Evolutionary conservation across 2,329 filamentous ascomycete genomes (phyloP).

Genomic region (Elsinoe necatrix): DNA sequence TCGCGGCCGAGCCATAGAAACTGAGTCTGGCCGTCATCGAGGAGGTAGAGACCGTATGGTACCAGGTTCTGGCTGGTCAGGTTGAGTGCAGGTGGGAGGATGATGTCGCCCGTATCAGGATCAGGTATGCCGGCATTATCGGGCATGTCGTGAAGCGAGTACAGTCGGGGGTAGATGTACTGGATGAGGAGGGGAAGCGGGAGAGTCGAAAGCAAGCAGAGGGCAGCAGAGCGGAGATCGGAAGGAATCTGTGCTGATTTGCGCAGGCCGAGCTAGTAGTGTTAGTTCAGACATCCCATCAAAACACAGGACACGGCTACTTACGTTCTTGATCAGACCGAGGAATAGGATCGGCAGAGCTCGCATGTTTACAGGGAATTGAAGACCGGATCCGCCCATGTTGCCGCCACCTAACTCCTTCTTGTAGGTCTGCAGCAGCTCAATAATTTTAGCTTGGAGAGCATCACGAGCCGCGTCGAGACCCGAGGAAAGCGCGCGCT

Average conservation of each 20-base stretch:
- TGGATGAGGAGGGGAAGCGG: conserved; percentile 84
- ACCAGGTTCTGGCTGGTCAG: conserved; percentile 81
- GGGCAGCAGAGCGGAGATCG: conserved; percentile 83
- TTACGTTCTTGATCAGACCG: conserved; percentile 89
- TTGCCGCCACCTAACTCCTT: conserved; percentile 95
- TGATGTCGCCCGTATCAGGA: conserved; percentile 75
- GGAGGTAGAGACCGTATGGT: conserved; percentile 85
- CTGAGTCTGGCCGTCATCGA: conserved; percentile 94
- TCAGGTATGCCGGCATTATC: conserved; percentile 83
- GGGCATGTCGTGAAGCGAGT: conserved; percentile 92
- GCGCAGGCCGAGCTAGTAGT: conserved; percentile 58
- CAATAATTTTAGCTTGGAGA: conserved; percentile 81
- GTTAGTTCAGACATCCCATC: conserved; percentile 19
- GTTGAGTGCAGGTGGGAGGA: conserved; percentile 75
- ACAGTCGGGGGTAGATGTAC: conserved; percentile 62
- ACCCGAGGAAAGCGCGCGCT: conserved; percentile 74
- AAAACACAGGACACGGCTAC: conserved; percentile 23
- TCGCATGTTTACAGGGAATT: conserved; percentile 87
- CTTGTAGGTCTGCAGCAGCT: conserved; percentile 89
- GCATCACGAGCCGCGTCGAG: conserved; percentile 86
- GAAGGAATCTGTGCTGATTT: conserved; percentile 91
- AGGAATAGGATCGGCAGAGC: conserved; percentile 85
- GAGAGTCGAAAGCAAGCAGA: conserved; percentile 88
- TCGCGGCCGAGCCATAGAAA: conserved; percentile 96
- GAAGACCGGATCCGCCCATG: conserved; percentile 83